Evolutionary conservation across 192 early-diverging fungal genomes (phyloP).

Genomic region (Lunasporangiospora selenospora): DNA sequence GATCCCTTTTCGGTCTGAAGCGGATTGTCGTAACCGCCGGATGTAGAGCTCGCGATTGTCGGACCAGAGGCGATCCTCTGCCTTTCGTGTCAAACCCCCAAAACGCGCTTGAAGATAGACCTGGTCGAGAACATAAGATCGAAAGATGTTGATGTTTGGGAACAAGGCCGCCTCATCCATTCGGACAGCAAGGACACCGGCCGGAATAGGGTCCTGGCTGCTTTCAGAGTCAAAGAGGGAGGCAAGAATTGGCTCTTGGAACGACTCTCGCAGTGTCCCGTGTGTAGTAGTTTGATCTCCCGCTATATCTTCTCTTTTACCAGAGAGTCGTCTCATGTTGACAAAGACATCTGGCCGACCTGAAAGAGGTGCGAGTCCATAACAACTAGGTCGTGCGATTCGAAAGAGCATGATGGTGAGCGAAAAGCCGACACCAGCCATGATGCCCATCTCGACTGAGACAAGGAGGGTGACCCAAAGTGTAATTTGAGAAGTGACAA

Average conservation of each 20-base stretch:
- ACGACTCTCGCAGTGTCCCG: too few relatives aligned
- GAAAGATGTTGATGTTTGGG: conserved; percentile 68
- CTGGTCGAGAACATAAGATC: conserved; percentile 46
- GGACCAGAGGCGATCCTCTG: conserved; percentile 18
- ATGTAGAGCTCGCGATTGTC: conserved; percentile 21
- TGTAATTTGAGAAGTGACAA: conserved; percentile 13
- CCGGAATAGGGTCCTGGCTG: conserved; percentile 50
- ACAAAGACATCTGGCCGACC: conserved; percentile 31
- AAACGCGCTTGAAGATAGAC: conserved; percentile 21
- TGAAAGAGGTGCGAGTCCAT: conserved; percentile 33
- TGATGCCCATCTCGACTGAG: conserved; percentile 71
- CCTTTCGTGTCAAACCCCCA: conserved; percentile 6
- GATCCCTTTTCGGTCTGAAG: conserved; percentile 59
- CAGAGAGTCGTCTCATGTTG: neutral
- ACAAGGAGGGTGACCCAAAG: conserved; percentile 65
- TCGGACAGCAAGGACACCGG: conserved; percentile 71
- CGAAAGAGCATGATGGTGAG: conserved; percentile 75
- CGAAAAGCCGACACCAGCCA: conserved; percentile 71
- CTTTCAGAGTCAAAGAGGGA: too few relatives aligned
- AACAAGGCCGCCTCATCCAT: conserved; percentile 67
- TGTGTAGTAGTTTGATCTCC: too few relatives aligned
- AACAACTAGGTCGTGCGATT: conserved; percentile 67
- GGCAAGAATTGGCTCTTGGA: too few relatives aligned
- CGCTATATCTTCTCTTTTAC: conserved; percentile 1
- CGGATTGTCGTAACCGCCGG: conserved; percentile 45